Conservation (phyloP, 2,329 filamentous ascomycete genomes). For the Trichoderma sp. region DNA sequence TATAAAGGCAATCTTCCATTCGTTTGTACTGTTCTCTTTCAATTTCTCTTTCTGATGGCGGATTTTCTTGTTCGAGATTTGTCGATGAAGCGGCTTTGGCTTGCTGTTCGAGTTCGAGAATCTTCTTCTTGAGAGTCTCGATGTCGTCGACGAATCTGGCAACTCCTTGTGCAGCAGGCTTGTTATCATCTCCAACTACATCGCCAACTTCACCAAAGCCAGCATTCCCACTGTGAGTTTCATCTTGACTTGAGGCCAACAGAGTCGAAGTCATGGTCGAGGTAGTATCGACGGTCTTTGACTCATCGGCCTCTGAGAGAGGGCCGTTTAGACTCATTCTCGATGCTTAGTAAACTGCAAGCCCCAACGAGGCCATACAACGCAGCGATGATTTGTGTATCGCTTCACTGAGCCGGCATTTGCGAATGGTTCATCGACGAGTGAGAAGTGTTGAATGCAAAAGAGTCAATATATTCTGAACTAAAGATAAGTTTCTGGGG, state of each 20-base stretch:
- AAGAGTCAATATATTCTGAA: background rate
- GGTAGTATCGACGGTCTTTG: background rate
- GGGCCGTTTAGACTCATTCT: background rate
- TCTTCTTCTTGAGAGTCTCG: background rate
- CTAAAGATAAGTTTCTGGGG: background rate
- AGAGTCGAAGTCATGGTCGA: background rate
- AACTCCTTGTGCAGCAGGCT: too few species aligned
- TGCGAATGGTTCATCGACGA: background rate
- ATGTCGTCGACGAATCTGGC: background rate
- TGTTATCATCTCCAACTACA: background rate
- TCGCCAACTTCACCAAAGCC: background rate
- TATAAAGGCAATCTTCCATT: slow-evolving; percentile 7
- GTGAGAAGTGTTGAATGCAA: background rate
- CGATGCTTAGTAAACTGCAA: too few species aligned
- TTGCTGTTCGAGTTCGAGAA: background rate
- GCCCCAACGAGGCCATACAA: background rate
- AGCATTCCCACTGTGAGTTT: background rate
- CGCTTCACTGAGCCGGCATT: background rate
- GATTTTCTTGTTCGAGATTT: background rate
- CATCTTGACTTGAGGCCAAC: background rate
- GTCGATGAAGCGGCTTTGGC: background rate
- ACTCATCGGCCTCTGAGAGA: background rate
- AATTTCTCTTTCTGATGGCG: background rate
- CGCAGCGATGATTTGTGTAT: background rate
- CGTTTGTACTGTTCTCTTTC: background rate